Evolutionary conservation across 305 asterid species (phyloP).

Genomic region (Fraxinus latifolia): DNA sequence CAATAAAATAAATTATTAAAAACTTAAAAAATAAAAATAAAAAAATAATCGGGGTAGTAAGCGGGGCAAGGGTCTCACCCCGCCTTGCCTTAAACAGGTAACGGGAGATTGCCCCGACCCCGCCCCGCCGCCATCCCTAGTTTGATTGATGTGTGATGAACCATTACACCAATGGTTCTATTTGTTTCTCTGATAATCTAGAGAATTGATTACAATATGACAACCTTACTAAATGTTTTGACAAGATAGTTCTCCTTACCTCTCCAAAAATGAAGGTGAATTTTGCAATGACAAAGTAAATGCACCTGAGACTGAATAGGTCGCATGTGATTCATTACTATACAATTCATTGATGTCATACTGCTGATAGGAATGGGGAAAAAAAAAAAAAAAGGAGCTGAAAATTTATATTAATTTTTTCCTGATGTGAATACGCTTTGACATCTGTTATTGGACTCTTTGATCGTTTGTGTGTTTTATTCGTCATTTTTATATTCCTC

Average conservation of each 20-base stretch:
- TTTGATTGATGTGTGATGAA: background rate
- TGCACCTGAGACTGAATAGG: background rate
- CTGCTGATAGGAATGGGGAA: constrained; percentile 3
- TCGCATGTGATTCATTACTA: background rate
- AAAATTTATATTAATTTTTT: background rate
- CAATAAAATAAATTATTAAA: too few relatives aligned
- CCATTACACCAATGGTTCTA: background rate
- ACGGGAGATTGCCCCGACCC: too few relatives aligned
- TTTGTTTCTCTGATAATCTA: background rate
- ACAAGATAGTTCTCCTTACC: background rate
- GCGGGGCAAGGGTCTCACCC: too few relatives aligned
- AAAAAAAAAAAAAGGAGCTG: background rate
- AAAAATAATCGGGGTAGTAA: too few relatives aligned
- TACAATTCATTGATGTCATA: background rate
- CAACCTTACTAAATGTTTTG: background rate
- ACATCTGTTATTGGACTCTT: background rate
- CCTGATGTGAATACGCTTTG: background rate
- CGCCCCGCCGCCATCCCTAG: too few relatives aligned
- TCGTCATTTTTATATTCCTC: background rate
- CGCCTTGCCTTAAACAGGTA: too few relatives aligned
- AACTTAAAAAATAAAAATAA: too few relatives aligned
- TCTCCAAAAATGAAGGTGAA: background rate
- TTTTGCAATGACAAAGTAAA: background rate
- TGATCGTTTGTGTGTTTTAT: background rate
- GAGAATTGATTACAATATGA: background rate